Evolutionary conservation across 2,329 filamentous ascomycete species (phyloP).

Genomic region (Colletotrichum destructivum): DNA sequence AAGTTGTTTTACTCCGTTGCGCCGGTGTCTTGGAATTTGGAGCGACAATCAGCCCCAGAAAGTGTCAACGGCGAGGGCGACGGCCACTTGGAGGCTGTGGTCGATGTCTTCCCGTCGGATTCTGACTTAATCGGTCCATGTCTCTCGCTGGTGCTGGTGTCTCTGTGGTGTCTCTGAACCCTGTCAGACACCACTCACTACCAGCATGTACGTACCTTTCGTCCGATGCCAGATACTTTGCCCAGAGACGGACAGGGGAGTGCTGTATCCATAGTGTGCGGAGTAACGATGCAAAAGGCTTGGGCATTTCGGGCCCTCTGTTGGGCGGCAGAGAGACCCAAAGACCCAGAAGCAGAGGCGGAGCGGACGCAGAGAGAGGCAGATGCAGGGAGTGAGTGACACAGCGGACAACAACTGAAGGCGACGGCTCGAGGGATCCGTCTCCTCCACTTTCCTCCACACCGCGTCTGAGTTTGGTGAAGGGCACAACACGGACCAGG

Average conservation of each 20-base stretch:
- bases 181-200: not conserved
- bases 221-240: not conserved
- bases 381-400: constrained; percentile 10
- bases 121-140: not conserved
- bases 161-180: not conserved
- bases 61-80: constrained; percentile 13
- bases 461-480: constrained; percentile 20
- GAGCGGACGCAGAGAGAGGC: not conserved
- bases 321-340: constrained; percentile 19
- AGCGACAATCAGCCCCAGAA: constrained; percentile 20
- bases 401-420: not conserved
- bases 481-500: constrained; percentile 19
- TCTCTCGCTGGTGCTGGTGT: no score
- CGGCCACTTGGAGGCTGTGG: not conserved
- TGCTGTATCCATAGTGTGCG: constrained; percentile 14
- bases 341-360: constrained; percentile 13
- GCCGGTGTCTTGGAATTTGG: constrained; percentile 26
- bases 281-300: constrained; percentile 17
- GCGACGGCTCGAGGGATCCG: not conserved
- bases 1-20: constrained; percentile 23
- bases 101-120: not conserved
- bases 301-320: constrained; percentile 12
- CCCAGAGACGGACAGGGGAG: constrained; percentile 18
- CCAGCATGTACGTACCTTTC: not conserved
- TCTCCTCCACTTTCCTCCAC: constrained; percentile 29